Conservation (phyloP, 192 early-diverging fungal genomes). For the Rhizophagus clarus region DNA sequence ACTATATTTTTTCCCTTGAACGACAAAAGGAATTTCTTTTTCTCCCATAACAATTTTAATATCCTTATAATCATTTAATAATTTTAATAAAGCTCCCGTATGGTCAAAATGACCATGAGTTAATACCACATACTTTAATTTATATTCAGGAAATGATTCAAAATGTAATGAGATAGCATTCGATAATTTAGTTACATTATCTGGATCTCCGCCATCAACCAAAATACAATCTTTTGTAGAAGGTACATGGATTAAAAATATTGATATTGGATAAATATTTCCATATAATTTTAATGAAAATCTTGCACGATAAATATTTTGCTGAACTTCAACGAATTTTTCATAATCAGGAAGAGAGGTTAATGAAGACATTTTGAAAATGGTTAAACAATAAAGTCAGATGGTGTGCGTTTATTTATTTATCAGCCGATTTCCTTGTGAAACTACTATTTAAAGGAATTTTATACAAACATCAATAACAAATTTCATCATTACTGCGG, state of each 20-base stretch:
- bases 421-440: too few relatives aligned
- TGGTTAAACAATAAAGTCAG: too few relatives aligned
- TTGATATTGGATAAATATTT: background rate
- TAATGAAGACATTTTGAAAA: background rate
- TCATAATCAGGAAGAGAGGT: slow-evolving; percentile 8
- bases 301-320: slow-evolving; percentile 10
- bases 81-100: slow-evolving; percentile 34
- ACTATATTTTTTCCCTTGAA: slow-evolving; percentile 34
- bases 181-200: slow-evolving; percentile 32
- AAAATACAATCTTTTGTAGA: slow-evolving; percentile 30
- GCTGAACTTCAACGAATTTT: slow-evolving; percentile 1
- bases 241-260: slow-evolving; percentile 2
- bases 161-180: slow-evolving; percentile 35
- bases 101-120: slow-evolving; percentile 45
- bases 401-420: too few relatives aligned
- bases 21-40: slow-evolving; percentile 39
- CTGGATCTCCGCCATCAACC: slow-evolving; percentile 38
- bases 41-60: slow-evolving; percentile 39
- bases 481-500: too few relatives aligned
- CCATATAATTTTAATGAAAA: background rate
- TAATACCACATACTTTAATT: slow-evolving; percentile 40
- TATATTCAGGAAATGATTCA: slow-evolving; percentile 35
- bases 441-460: too few relatives aligned
- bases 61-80: slow-evolving; percentile 39
- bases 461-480: too few relatives aligned